Evolutionary conservation across 208 protist species (phyloP).

Genomic region (Wallacemonas sp.): DNA sequence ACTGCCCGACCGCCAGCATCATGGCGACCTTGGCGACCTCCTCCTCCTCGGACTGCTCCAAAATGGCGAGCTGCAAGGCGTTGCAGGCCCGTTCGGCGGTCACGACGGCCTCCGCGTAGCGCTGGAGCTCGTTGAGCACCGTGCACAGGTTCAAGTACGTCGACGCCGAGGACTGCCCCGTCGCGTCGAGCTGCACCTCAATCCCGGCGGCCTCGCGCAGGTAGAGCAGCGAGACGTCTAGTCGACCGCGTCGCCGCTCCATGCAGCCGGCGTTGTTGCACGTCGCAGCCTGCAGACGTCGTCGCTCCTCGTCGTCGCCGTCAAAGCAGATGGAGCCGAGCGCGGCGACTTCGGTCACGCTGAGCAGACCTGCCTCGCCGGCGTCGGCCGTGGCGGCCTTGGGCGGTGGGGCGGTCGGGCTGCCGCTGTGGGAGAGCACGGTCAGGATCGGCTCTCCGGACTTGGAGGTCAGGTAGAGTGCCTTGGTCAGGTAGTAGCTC

Average conservation of each 20-base stretch:
- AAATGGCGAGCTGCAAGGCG: constrained; percentile 56
- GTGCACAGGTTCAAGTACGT: constrained; percentile 90
- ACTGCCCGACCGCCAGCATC: constrained; percentile 82
- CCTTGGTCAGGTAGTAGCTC: constrained; percentile 71
- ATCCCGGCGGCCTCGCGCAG: constrained; percentile 68
- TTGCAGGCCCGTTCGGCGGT: constrained; percentile 70
- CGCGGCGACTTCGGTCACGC: constrained; percentile 18
- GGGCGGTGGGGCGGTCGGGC: neutral
- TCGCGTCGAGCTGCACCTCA: constrained; percentile 47
- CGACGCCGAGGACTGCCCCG: constrained; percentile 34
- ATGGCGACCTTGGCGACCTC: constrained; percentile 37
- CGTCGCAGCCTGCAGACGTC: constrained; percentile 78
- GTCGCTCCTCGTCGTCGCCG: constrained; percentile 40
- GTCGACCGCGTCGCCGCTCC: constrained; percentile 67
- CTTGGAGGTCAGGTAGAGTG: constrained; percentile 82
- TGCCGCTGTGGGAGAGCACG: constrained; percentile 1
- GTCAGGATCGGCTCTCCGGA: constrained; percentile 18
- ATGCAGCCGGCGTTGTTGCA: constrained; percentile 92
- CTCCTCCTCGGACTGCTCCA: constrained; percentile 39
- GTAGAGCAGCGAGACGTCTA: constrained; percentile 57
- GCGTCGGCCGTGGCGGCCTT: neutral
- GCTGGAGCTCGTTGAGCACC: constrained; percentile 72
- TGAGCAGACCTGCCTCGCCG: constrained; percentile 7
- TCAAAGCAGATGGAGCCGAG: constrained; percentile 31
- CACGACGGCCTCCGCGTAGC: constrained; percentile 74